Conservation (phyloP, 129 eudicot genomes). For the carrot (Daucus carota) region DH1_v3.0 NC_030382.2:50118001-50118500, state of each 20-base stretch:
- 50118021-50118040: conserved; percentile 94
- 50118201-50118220: conserved; percentile 12
- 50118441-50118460: not conserved
- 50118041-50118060: conserved; percentile 91
- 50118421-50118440: not conserved
- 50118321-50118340: conserved; percentile 83
- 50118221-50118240: not conserved
- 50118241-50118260: not conserved
- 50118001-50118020: conserved; percentile 99
- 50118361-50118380: conserved; percentile 68
- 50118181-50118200: not conserved
- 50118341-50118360: conserved; percentile 50
- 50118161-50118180: conserved; percentile 59
- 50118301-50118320: conserved; percentile 94
- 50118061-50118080: conserved; percentile 96
- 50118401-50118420: not conserved
- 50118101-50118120: conserved; percentile 90
- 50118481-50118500: conserved; percentile 47
- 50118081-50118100: conserved; percentile 94
- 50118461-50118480: conserved; percentile 79
- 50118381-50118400: conserved; percentile 6
- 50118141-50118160: conserved; percentile 90
- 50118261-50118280: not conserved
- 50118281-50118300: conserved; percentile 9
- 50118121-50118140: conserved; percentile 90